Evolutionary conservation across 2,329 filamentous ascomycete genomes (phyloP).

Genomic region (Botrytis deweyae): DNA sequence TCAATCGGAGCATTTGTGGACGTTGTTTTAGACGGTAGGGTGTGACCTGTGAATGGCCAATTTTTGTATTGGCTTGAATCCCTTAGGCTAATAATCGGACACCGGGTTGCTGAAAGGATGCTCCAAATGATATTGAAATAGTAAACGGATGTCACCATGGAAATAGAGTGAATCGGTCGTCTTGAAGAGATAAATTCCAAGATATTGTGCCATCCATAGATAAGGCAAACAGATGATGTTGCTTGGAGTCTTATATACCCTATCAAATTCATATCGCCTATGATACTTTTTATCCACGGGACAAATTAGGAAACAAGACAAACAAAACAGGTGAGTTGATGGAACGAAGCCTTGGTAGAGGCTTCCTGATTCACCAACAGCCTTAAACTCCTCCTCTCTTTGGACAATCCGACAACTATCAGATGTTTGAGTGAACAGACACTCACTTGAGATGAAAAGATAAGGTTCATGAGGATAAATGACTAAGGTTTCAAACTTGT

Average conservation of each 20-base stretch:
- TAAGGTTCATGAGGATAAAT: neutral
- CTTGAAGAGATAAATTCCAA: neutral
- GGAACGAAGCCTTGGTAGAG: neutral
- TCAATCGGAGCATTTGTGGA: neutral
- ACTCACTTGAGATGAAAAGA: neutral
- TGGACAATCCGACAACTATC: conserved; percentile 6
- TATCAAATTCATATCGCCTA: conserved; percentile 8
- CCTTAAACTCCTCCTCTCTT: conserved; percentile 4
- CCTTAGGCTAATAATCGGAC: neutral
- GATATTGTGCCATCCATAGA: conserved; percentile 17
- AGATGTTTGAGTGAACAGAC: neutral
- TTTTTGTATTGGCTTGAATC: neutral
- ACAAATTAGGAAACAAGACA: conserved; percentile 6
- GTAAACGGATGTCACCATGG: neutral
- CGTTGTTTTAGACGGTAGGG: neutral
- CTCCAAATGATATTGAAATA: neutral
- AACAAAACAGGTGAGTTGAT: neutral
- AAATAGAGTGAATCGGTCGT: neutral
- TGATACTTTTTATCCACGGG: conserved; percentile 7
- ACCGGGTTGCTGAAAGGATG: neutral
- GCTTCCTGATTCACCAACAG: neutral
- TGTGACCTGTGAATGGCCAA: neutral
- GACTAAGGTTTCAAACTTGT: neutral
- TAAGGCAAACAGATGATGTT: conserved; percentile 12
- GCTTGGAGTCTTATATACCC: neutral